A percentile compares a stretch with the other conserved stretches of the same genome.
These are phyloP conservation scores for Solanum corneliomulleri DNA, from an alignment of 257 asterid species.

Conservation along the genomic window DNA sequence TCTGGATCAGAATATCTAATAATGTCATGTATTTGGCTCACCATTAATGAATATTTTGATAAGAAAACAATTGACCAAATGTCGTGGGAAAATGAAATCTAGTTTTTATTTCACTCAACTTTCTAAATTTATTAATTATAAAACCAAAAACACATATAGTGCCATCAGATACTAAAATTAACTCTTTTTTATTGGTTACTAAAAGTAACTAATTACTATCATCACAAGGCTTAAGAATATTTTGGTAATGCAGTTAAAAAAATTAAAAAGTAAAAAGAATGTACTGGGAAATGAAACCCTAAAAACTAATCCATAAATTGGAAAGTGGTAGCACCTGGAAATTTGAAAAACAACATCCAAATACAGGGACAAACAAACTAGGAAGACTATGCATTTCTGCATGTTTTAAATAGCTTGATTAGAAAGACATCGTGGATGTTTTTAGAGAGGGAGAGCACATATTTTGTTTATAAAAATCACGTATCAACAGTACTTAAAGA, in stretches of 20 bases:
- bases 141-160: neutral
- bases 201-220: neutral
- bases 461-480: neutral
- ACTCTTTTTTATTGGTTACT: neutral
- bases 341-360: neutral
- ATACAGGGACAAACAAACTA: neutral
- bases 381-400: neutral
- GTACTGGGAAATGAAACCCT: neutral
- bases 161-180: neutral
- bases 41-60: neutral
- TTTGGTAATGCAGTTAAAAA: neutral
- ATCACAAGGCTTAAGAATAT: neutral
- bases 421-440: neutral
- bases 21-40: neutral
- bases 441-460: neutral
- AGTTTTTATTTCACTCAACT: neutral
- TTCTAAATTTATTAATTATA: neutral
- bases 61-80: neutral
- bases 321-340: neutral
- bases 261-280: neutral
- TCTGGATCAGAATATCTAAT: neutral
- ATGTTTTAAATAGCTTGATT: neutral
- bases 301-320: neutral
- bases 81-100: neutral
- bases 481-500: neutral